Percentiles rank a stretch among this genome's conserved stretches.
Evolutionary conservation across 805 yeast species (phyloP).

Genomic region (Starmerella stigmatis): DNA sequence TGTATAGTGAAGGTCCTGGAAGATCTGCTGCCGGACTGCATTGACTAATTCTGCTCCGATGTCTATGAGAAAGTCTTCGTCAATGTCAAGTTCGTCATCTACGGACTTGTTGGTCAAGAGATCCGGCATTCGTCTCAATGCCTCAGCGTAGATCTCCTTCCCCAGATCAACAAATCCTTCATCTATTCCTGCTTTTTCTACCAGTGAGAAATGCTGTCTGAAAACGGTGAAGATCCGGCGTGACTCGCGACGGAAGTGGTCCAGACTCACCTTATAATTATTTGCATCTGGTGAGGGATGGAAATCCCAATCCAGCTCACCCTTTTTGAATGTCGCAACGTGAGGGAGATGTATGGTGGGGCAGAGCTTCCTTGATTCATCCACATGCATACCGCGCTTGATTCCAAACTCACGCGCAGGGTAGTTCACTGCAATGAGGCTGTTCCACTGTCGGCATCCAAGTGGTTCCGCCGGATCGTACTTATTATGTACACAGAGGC

Average conservation of each 20-base stretch:
- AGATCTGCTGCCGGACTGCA: slow-evolving; percentile 45
- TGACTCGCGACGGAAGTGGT: slow-evolving; percentile 83
- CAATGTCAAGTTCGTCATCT: slow-evolving; percentile 43
- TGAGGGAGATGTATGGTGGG: slow-evolving; percentile 71
- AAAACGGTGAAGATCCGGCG: slow-evolving; percentile 64
- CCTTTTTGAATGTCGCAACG: slow-evolving; percentile 86
- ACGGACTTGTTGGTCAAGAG: slow-evolving; percentile 21
- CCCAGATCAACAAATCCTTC: slow-evolving; percentile 86
- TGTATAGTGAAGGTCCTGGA: slow-evolving; percentile 55
- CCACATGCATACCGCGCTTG: slow-evolving; percentile 60
- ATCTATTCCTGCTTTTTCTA: slow-evolving; percentile 93
- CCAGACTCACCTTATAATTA: slow-evolving; percentile 73
- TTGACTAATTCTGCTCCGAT: slow-evolving; percentile 54
- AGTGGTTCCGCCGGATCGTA: slow-evolving; percentile 63
- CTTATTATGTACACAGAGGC: slow-evolving; percentile 67
- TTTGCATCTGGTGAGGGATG: slow-evolving; percentile 43
- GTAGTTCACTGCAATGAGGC: slow-evolving; percentile 70
- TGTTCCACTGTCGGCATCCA: slow-evolving; percentile 88
- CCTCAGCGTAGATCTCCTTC: slow-evolving; percentile 40
- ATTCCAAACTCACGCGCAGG: slow-evolving; percentile 83
- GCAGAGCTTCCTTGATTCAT: slow-evolving; percentile 62
- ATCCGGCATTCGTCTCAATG: slow-evolving; percentile 40
- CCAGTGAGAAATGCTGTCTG: slow-evolving; percentile 48
- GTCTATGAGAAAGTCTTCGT: slow-evolving; percentile 71
- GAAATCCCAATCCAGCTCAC: slow-evolving; percentile 76